A percentile compares a stretch with the other conserved stretches of the same genome.
phyloP scores from a whole-genome alignment of 164 flowering plant genomes.

The Stephania japonica region DNA sequence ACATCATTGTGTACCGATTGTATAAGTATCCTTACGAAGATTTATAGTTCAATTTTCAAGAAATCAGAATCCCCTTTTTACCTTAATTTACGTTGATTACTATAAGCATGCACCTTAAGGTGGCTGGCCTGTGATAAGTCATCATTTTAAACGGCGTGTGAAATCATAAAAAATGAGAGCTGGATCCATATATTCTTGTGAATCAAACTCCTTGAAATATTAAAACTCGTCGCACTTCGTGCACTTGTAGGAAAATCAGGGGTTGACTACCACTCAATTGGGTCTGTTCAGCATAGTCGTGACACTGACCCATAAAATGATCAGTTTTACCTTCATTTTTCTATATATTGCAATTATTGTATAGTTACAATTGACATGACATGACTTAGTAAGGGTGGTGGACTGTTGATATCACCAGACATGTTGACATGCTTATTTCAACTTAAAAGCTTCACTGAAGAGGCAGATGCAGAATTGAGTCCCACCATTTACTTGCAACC shows the following conservation, averaged over 20 bases:
- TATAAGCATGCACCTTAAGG: too few relatives aligned
- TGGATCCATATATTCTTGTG: neutral
- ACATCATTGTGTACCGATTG: neutral
- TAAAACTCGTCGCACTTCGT: neutral
- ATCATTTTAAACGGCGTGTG: neutral
- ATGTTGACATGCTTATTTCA: constrained; percentile 54
- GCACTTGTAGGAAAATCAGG: neutral
- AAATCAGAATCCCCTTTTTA: too few relatives aligned
- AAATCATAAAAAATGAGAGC: neutral
- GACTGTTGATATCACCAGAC: constrained; percentile 33
- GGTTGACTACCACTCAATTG: neutral
- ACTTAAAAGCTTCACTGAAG: constrained; percentile 63
- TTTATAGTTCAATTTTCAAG: too few relatives aligned
- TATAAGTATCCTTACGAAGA: too few relatives aligned
- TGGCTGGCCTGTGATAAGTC: too few relatives aligned
- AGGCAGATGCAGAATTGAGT: constrained; percentile 34
- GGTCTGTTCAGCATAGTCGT: neutral
- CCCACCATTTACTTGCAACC: constrained; percentile 63
- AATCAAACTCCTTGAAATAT: neutral
- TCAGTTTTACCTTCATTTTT: neutral
- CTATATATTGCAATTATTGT: too few relatives aligned
- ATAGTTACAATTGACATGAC: neutral
- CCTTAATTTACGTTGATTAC: too few relatives aligned
- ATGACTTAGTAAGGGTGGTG: neutral
- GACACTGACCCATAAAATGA: neutral